These are phyloP conservation scores for Cladophialophora chaetospira DNA, from an alignment of 2,329 filamentous ascomycete species.

Conservation along the genomic window DNA sequence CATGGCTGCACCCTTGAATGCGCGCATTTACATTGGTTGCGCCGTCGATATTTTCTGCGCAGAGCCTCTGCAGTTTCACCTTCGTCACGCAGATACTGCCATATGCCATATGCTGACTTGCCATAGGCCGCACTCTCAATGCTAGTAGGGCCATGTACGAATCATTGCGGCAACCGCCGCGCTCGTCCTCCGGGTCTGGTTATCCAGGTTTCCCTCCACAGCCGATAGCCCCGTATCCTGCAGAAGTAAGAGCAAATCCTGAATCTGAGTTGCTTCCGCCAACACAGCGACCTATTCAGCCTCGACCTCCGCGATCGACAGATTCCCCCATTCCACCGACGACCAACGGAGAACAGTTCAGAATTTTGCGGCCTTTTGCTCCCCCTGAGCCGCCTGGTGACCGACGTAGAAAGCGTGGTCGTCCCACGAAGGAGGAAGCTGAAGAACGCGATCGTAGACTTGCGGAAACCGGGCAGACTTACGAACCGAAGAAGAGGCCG, in stretches of 20 bases:
- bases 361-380: constrained; percentile 22
- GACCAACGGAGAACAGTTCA: constrained; percentile 29
- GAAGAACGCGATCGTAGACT: constrained; percentile 32
- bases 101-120: constrained; percentile 14
- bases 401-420: constrained; percentile 30
- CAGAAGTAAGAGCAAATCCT: constrained; percentile 17
- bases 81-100: too few relatives aligned
- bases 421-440: constrained; percentile 34
- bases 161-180: constrained; percentile 11
- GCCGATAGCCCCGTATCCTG: constrained; percentile 10
- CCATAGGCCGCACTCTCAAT: constrained; percentile 31
- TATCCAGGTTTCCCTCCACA: constrained; percentile 11
- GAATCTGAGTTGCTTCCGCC: constrained; percentile 22
- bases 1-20: neutral
- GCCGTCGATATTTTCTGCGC: neutral
- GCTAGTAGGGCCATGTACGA: constrained; percentile 29
- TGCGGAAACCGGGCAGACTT: constrained; percentile 30
- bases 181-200: constrained; percentile 16
- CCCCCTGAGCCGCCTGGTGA: constrained; percentile 21
- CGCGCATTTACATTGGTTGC: constrained; percentile 7
- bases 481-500: constrained; percentile 33
- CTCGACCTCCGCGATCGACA: constrained; percentile 29
- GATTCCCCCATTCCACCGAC: constrained; percentile 30
- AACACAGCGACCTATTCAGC: constrained; percentile 28
- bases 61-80: too few relatives aligned